Evolutionary conservation across 176 grass and related monocot species (phyloP).

Genomic region (Pharus latifolius): DNA sequence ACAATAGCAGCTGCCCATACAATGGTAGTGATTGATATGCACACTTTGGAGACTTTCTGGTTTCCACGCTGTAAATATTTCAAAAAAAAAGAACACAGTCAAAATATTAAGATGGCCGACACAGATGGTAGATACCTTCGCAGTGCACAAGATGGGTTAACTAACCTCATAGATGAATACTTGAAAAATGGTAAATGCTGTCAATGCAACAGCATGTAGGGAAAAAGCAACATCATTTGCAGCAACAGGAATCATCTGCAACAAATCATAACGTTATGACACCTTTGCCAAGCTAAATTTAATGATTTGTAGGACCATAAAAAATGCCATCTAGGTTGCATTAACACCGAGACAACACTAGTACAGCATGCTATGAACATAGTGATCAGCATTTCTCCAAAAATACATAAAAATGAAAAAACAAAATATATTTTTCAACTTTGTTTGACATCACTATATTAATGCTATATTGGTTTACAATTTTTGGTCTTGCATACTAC

Average conservation of each 20-base stretch:
- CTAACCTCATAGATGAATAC: slow-evolving; percentile 94
- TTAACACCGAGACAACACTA: not conserved
- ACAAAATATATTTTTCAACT: not conserved
- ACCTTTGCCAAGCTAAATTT: not conserved
- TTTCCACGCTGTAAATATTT: slow-evolving; percentile 59
- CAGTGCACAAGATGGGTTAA: not conserved
- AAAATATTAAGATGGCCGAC: not conserved
- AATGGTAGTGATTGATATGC: slow-evolving; percentile 50
- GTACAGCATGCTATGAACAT: not conserved
- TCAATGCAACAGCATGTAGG: slow-evolving; percentile 80
- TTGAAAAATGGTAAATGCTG: slow-evolving; percentile 88
- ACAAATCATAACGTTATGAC: not conserved
- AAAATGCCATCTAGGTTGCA: not conserved
- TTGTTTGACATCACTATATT: not conserved
- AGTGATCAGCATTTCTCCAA: too few relatives aligned
- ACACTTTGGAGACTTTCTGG: slow-evolving; percentile 83
- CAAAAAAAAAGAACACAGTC: slow-evolving; percentile 1
- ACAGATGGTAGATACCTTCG: not conserved
- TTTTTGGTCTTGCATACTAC: too few relatives aligned
- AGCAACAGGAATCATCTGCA: slow-evolving; percentile 91
- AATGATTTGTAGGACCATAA: not conserved
- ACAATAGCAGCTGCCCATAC: slow-evolving; percentile 56
- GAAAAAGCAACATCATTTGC: slow-evolving; percentile 98
- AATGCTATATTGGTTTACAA: too few relatives aligned
- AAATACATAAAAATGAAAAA: not conserved